Base-by-base conservation (phyloP, 257 asterid genomes). In the Scutellaria galericulata region DNA sequence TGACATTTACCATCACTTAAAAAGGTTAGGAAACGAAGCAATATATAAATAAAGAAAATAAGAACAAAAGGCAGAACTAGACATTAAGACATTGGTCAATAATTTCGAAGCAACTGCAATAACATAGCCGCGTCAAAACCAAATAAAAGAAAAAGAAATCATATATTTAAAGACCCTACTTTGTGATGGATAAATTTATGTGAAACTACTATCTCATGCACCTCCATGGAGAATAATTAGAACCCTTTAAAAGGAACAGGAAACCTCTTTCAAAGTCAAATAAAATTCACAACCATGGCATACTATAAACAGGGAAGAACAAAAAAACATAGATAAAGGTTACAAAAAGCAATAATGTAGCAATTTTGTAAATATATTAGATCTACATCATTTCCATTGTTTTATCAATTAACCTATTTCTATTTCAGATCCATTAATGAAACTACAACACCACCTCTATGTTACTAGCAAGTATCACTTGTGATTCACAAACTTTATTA, bases 1-100 rank as follows among this genome's bases (percentile, higher is more conserved):
- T 27, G 20, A 46, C 60, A 66, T 74, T 63, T 13, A 75, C 53
- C 15, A 37, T 52, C 51, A 62, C 35, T 6, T 37, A n/a, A 27
- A 18, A 24, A 48, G 10, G 55, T 55, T 3, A 73, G 40, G 6
- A 61, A 56, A 27, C 46, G 18, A 31, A 72, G 74, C 37, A 3
- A 31, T 2, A 31, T 13, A 35, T 27, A 61, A 46, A 42, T 65
- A 55, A 7, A 40, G 37, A 64, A 64, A n/a, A 48, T 5, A 46
- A 53, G 45, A 48, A 56, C 59, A 15, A 54, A 14, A 46, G 37
- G 41, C 31, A 27, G 47, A 47, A 60, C 27, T 14, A 14, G 27
- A 58, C 31, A 14, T 14, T 11, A 12, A 31, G 35, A 46, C 37
- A 71, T 37, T 7, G 46, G 4, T 8, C 39, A 2, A 10, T 27